phyloP scores from a whole-genome alignment of 2,329 filamentous ascomycete species.

The Penicillium sp. region DNA sequence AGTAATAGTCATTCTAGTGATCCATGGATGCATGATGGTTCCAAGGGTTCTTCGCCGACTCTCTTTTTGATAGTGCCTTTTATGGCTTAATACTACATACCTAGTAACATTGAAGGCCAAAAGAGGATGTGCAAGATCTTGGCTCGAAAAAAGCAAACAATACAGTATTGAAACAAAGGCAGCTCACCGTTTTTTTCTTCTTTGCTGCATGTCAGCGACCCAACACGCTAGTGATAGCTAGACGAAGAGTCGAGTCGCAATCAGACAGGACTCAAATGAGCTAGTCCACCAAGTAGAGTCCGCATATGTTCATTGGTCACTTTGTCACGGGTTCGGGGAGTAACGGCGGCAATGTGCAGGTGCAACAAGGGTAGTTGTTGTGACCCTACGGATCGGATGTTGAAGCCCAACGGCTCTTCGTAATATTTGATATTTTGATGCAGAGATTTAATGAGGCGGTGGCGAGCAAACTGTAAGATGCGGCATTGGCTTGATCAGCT shows the following conservation, averaged over 20 bases:
- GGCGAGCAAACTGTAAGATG: neutral
- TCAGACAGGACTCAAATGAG: neutral
- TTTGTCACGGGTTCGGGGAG: slow-evolving; percentile 4
- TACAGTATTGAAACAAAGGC: neutral
- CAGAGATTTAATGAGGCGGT: neutral
- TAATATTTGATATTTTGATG: neutral
- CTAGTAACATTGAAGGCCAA: neutral
- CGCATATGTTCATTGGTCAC: slow-evolving; percentile 9
- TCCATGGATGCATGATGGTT: neutral
- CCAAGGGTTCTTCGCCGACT: neutral
- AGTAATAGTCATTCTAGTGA: neutral
- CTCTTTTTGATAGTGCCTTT: neutral
- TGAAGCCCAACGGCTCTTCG: neutral
- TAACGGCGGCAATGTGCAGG: slow-evolving; percentile 14
- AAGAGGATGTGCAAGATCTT: neutral
- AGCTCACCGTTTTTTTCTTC: neutral
- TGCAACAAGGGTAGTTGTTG: neutral
- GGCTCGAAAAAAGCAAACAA: neutral
- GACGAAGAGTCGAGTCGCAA: neutral
- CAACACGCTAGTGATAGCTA: neutral
- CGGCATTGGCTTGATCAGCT: neutral
- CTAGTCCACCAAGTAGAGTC: neutral
- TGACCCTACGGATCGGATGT: slow-evolving; percentile 1
- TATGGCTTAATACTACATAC: neutral
- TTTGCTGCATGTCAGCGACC: neutral